Evolutionary conservation across 768 basidiomycete species (phyloP).

Genomic region (Russula lepida): DNA sequence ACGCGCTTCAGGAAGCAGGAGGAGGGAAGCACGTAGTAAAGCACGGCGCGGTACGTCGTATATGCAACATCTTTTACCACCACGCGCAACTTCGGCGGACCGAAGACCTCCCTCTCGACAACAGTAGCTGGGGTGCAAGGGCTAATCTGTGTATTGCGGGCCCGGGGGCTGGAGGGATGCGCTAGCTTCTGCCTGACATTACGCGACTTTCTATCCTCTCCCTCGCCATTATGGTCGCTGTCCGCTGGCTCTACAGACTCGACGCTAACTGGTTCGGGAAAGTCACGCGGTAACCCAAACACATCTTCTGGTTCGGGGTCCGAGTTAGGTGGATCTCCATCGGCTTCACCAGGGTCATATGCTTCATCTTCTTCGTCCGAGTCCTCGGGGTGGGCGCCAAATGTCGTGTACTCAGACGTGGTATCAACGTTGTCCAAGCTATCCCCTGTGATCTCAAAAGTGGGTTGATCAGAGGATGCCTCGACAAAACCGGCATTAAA

Average conservation of each 20-base stretch:
- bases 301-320: constrained; percentile 10
- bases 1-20: not conserved
- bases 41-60: constrained; percentile 52
- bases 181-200: constrained; percentile 30
- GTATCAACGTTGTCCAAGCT: constrained; percentile 24
- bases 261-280: not conserved
- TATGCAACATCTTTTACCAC: constrained; percentile 52
- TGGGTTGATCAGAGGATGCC: constrained; percentile 30
- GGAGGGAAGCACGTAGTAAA: constrained; percentile 57
- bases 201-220: constrained; percentile 18
- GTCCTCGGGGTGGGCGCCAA: constrained; percentile 35
- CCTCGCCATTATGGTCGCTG: not conserved
- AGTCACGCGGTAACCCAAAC: constrained; percentile 2
- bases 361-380: constrained; percentile 44
- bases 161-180: constrained; percentile 36
- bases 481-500: constrained; percentile 66
- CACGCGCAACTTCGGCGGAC: constrained; percentile 46
- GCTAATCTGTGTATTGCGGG: constrained; percentile 13
- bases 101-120: not conserved
- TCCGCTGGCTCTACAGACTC: not conserved
- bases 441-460: constrained; percentile 24
- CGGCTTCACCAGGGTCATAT: constrained; percentile 25
- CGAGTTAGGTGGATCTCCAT: constrained; percentile 15
- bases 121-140: not conserved
- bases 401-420: constrained; percentile 42